Base-by-base conservation (phyloP, 352 stramenopile species). In the Phytophthora cactorum region DNA sequence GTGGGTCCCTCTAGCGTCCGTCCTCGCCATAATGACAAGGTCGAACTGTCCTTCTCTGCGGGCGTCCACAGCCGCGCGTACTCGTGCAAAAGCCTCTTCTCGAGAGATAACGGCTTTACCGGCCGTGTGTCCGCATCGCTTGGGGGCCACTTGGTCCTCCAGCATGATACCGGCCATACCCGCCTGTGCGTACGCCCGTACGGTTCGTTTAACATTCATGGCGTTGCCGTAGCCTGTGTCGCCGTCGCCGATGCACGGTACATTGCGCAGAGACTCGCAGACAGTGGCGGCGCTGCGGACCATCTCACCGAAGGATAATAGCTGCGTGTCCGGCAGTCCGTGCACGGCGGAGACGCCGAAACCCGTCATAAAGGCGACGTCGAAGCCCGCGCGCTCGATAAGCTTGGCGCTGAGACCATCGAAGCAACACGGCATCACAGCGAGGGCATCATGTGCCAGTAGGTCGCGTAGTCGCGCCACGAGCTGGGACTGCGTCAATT, bases 101-200 rank as follows among this genome's bases (percentile, higher is more conserved):
- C 93, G 86, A 7, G 67, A 63, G 34, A 98, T 84, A 15, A 98
- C 91, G 15, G 79, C 82, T 61, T 98, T 98, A 43, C 92, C 95
- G 15, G 84, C 75, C 4, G 96, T 97, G 73, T 98, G 95, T 52
- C 93, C 93, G 68, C 93, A 98, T 71, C 92, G 76, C 76, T 98
- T 98, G 22, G 95, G 95, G 14, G 87, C 57, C 25, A 98, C 81
- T 75, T 98, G 93, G 79, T 98, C 93, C 75, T 98, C 95, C 49
- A 98, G 85, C 92, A 98, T 95, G 47, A 98, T 97, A 22, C 91
- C 93, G 11, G 87, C 93, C 89, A 98, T 97, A 3, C 92, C 91
- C 1, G 91, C 90, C 47, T 90, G 82, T 1, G 86, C 93, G 75
- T 98, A 98, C 2, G 86, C 90, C 28, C 85, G 84, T 4, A 98